phyloP scores from a whole-genome alignment of 352 stramenopile genomes.

The Pythium sp. region DNA sequence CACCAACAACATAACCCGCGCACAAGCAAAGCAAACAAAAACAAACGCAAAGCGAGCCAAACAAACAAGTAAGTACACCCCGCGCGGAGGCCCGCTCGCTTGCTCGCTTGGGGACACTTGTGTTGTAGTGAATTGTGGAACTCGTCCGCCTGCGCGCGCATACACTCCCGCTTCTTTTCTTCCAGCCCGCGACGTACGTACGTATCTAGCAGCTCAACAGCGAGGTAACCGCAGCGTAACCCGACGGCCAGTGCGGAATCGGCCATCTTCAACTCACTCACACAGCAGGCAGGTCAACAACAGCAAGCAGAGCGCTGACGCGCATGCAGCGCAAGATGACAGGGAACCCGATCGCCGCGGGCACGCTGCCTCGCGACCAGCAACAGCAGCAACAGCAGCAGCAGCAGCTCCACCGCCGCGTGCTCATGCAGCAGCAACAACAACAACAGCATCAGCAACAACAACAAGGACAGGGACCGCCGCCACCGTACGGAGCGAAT shows the following conservation, averaged over 20 bases:
- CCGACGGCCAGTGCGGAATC: background rate
- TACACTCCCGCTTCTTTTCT: background rate
- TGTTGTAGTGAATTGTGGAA: background rate
- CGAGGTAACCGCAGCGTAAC: background rate
- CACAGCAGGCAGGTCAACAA: background rate
- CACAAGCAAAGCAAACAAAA: slow-evolving; percentile 4
- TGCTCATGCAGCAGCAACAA: slow-evolving; percentile 11
- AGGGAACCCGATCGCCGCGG: slow-evolving; percentile 4
- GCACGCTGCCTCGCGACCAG: slow-evolving; percentile 13
- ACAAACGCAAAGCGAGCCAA: background rate
- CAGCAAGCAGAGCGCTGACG: background rate
- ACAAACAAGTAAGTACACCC: background rate
- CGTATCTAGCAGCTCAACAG: background rate
- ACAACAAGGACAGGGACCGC: background rate
- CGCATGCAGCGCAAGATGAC: slow-evolving; percentile 19
- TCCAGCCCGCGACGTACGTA: background rate
- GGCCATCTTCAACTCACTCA: background rate
- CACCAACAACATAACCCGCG: background rate
- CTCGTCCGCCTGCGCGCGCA: background rate
- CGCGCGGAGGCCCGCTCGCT: background rate
- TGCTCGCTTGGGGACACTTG: background rate
- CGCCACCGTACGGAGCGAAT: background rate
- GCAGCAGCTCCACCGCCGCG: background rate
- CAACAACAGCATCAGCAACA: background rate
- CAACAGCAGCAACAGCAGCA: slow-evolving; percentile 5